Evolutionary conservation across 352 stramenopile genomes (phyloP).

Genomic region (Thraustochytrium striatum): DNA sequence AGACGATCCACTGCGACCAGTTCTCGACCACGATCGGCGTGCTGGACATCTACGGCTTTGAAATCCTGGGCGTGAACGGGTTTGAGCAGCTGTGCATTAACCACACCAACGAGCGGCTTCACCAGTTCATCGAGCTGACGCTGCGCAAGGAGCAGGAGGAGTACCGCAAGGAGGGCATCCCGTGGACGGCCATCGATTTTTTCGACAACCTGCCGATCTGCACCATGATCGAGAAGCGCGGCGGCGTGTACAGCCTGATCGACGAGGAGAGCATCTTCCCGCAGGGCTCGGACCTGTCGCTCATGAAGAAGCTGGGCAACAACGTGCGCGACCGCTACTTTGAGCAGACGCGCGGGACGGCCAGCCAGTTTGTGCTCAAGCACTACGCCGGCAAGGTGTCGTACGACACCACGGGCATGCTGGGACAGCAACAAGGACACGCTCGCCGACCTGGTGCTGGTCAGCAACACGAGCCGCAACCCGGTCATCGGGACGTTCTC

Average conservation of each 20-base stretch:
- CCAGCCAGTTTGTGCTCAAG: slow-evolving; percentile 79
- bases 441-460: slow-evolving; percentile 80
- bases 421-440: slow-evolving; percentile 92
- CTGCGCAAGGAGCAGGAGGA: slow-evolving; percentile 80
- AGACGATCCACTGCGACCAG: slow-evolving; percentile 62
- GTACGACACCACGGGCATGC: slow-evolving; percentile 86
- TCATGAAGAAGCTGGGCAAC: slow-evolving; percentile 51
- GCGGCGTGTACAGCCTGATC: slow-evolving; percentile 78
- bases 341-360: not conserved
- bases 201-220: slow-evolving; percentile 80
- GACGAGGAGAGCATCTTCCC: slow-evolving; percentile 71
- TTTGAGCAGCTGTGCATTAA: slow-evolving; percentile 89
- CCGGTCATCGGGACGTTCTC: slow-evolving; percentile 61
- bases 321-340: slow-evolving; percentile 43
- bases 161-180: slow-evolving; percentile 80
- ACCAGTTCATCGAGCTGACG: slow-evolving; percentile 81
- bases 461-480: slow-evolving; percentile 66
- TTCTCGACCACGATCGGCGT: slow-evolving; percentile 67
- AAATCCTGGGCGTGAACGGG: slow-evolving; percentile 81
- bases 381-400: slow-evolving; percentile 90
- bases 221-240: slow-evolving; percentile 73
- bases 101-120: slow-evolving; percentile 83
- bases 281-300: slow-evolving; percentile 1
- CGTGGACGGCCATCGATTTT: slow-evolving; percentile 86
- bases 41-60: slow-evolving; percentile 85